Evolutionary conservation across 805 yeast genomes (phyloP).

Genomic region (Suhomyces sp.): DNA sequence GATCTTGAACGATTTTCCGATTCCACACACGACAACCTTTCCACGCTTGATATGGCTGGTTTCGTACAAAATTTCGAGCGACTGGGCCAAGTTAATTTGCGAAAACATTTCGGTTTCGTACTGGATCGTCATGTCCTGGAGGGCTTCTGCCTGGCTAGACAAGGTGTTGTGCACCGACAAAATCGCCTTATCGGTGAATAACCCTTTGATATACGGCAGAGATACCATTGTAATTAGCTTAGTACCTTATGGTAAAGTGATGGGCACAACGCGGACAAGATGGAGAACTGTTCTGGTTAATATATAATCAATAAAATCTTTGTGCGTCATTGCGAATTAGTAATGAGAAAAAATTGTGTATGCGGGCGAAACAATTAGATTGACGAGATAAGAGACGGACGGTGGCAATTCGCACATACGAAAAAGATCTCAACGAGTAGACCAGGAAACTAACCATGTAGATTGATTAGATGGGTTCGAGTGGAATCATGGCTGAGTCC

Average conservation of each 20-base stretch:
- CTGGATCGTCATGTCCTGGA: conserved; percentile 43
- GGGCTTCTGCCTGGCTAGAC: conserved; percentile 46
- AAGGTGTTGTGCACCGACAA: conserved; percentile 42
- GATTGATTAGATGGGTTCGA: no score
- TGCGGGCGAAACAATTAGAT: not conserved
- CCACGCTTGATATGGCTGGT: conserved; percentile 43
- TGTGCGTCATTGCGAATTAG: not conserved
- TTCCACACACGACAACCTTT: conserved; percentile 73
- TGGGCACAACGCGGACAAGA: no score
- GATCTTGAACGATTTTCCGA: conserved; percentile 81
- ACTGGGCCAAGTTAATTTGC: conserved; percentile 40
- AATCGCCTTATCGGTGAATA: conserved; percentile 13
- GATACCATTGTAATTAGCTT: not conserved
- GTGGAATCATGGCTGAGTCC: no score
- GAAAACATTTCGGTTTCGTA: conserved; percentile 46
- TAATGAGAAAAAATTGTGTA: not conserved
- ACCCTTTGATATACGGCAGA: not conserved
- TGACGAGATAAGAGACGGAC: no score
- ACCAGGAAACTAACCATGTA: no score
- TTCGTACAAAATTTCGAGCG: conserved; percentile 39
- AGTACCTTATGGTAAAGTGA: no score
- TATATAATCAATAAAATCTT: not conserved
- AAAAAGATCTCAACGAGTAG: no score
- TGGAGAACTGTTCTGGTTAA: no score
- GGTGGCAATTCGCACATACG: no score